Evolutionary conservation across 2,329 filamentous ascomycete genomes (phyloP), one percentile per base, ranked within the genome.

Genomic region (Phaeosphaeria sp.): DNA sequence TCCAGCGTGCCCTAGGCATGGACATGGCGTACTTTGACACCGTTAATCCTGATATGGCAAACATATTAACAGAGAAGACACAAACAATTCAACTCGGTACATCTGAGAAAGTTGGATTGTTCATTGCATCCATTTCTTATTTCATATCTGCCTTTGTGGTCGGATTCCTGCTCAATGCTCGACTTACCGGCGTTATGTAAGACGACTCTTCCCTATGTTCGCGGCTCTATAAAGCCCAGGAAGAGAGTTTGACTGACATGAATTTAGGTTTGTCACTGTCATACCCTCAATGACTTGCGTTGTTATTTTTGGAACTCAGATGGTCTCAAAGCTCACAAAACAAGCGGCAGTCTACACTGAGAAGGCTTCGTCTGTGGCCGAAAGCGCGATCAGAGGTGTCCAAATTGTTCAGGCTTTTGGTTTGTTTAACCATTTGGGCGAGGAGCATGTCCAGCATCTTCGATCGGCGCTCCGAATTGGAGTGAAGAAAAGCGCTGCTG

Each of bases 21-120:
- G 82, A 85, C 51, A 81, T 83, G 64, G 75, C 81, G 11, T 85
- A 82, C 64, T 82, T 83, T 59, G 83, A 85, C 56, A 72, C 67
- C 13, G 74, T 81, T 58, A 78, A 81, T 39, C 79, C 82, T 20
- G 82, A 85, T 67, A 79, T 84, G 65, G 79, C 81, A 17, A 75
- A 72, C 15, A 73, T 80, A 23, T 69, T 82, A 6, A 81, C 79
- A 7, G 79, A 80, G 46, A 81, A 80, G 60, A 79, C 78, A 20
- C 79, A 81, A 55, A 76, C 73, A 1, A 79, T 81, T n/a, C 79
- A 81, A 55, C 73, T 79, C 9, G 80, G 80, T 4, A 80, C 78
- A 20, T 81, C 80, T 0, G 80, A 82, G 55, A 82, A 82, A 54
- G 78, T 80, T 17, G 80, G 80, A 36, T 74, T 82, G 21, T 81